Evolutionary conservation across 2,329 filamentous ascomycete species (phyloP), one percentile per base, ranked within the genome.

Genomic region (Botrytis fragariae): DNA sequence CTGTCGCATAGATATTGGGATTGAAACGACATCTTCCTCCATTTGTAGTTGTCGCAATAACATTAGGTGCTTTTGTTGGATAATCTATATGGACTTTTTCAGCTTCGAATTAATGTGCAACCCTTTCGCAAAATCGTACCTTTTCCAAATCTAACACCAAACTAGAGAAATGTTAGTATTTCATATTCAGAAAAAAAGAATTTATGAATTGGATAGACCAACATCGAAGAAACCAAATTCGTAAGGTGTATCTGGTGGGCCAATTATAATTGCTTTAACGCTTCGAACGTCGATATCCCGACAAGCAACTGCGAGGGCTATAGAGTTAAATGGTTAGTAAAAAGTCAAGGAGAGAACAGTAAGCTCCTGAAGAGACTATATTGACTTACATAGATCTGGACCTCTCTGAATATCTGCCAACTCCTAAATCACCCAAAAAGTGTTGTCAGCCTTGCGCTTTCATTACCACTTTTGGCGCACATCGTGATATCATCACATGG

Each of bases 221-320:
- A 96, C 94, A 87, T 98, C 94, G 81, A 97, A 98, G 84, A 98
- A 98, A 4, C 96, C 96, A 80, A 97, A 98, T 82, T 98, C 95
- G 82, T 99, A 99, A 0, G 95, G 95, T 0, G 95, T 97, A 78
- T 96, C 95, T 76, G 95, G 94, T 37, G 96, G 95, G 0, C 96
- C 96, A 77, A 98, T 90, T 79, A 98, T 95, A 76, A 98, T 83
- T 67, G 95, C 94, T 81, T 90, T 92, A 68, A 98, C 91, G 81
- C 93, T 92, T 72, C 95, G 92, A 74, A 98, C 93, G 82, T 99
- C 94, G 77, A 90, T 87, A 83, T 98, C 96, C 69, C 92, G 88
- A 81, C 93, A 97, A 73, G 93, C 92, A 67, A 98, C 94, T 18
- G 93, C 93, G 76, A 98, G 88, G 44, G 95, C 93, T 95, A 75